Evolutionary conservation across 108 stramenopile species (phyloP), one percentile per base, ranked within the genome.

Genomic region (Ochromonas danica): DNA sequence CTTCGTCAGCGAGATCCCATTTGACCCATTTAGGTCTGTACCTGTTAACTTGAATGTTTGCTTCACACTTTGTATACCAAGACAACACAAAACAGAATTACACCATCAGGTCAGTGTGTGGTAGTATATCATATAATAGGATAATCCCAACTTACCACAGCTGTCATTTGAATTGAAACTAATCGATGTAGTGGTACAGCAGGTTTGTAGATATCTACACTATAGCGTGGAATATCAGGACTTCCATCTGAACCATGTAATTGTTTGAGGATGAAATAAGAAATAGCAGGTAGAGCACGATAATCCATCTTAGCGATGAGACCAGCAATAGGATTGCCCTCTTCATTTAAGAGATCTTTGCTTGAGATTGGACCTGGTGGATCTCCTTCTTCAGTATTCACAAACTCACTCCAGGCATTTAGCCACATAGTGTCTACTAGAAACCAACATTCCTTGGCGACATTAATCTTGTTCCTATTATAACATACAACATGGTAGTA

Each of bases 371-470:
- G 30, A 6, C 63, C 63, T 36, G 63, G 63, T 10, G 30, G 17
- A 6, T 51, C 45, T 6, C 10, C 63, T 28, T 67, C 35, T 10
- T 67, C 63, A 36, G 33, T 6, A 67, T 36, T 36, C 10, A 67
- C 63, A 67, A 67, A 67, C 63, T 3, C 63, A 25, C 10, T 14
- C 63, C 63, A 67, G 30, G 3, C 10, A 33, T 67, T 67, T 28
- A 67, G 31, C 63, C 63, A 67, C 3, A 3, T 6, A 67, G 63
- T 14, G 25, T 67, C 63, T 10, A 67, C 25, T 36, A 67, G 25
- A 67, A 35, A 67, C 63, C 63, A 67, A 67, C 63, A 67, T 28
- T 67, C 63, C n/a, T n/a, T n/a, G n/a, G n/a, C n/a, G n/a, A n/a
- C n/a, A n/a, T n/a, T n/a, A n/a, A n/a, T n/a, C n/a, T n/a, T n/a